Evolutionary conservation across 768 basidiomycete genomes (phyloP).

Genomic region (Lentinula detonsa): DNA sequence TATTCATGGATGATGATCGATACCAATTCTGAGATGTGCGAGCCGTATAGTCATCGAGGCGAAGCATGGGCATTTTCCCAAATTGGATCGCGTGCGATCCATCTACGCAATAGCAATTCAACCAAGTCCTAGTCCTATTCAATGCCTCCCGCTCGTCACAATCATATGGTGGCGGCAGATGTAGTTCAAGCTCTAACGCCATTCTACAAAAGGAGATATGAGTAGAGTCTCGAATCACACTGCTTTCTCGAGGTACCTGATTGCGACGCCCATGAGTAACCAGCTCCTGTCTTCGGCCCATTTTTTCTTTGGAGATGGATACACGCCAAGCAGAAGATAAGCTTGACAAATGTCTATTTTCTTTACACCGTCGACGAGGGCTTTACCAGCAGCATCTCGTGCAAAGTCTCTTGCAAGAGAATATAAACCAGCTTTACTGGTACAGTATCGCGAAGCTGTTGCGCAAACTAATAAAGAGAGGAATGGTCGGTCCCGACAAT

Average conservation of each 20-base stretch:
- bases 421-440: slow-evolving; percentile 48
- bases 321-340: slow-evolving; percentile 61
- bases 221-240: background rate
- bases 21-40: slow-evolving; percentile 47
- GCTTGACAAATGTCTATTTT: slow-evolving; percentile 79
- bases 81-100: slow-evolving; percentile 71
- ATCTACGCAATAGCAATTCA: slow-evolving; percentile 72
- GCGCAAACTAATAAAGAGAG: slow-evolving; percentile 48
- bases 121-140: slow-evolving; percentile 70
- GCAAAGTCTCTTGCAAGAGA: slow-evolving; percentile 56
- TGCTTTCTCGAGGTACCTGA: slow-evolving; percentile 35
- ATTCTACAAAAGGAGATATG: slow-evolving; percentile 34
- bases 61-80: slow-evolving; percentile 65
- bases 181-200: slow-evolving; percentile 66
- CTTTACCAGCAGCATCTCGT: slow-evolving; percentile 51
- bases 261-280: slow-evolving; percentile 68
- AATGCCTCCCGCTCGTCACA: slow-evolving; percentile 59
- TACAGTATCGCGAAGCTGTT: slow-evolving; percentile 61
- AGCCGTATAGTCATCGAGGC: slow-evolving; percentile 55
- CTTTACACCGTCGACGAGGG: slow-evolving; percentile 54
- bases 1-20: slow-evolving; percentile 29
- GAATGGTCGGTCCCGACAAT: background rate
- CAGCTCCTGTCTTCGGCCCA: slow-evolving; percentile 72
- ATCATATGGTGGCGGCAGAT: slow-evolving; percentile 42
- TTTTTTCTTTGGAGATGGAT: slow-evolving; percentile 53